These are phyloP conservation scores for Leccinum solheimii DNA, from an alignment of 1,284 basidiomycete species.

Conservation along the genomic window DNA sequence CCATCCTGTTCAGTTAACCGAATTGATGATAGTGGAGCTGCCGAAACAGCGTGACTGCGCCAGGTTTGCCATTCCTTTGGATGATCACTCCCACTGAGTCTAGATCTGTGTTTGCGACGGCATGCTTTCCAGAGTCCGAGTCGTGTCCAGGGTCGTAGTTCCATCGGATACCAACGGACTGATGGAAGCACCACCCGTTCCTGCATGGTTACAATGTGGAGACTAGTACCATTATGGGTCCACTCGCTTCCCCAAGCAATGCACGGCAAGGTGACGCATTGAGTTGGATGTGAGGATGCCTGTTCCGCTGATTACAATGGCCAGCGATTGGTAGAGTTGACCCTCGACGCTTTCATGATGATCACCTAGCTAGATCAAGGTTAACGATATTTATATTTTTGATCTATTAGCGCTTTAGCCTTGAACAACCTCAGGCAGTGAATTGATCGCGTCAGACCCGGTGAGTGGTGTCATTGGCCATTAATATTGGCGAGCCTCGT, in stretches of 20 bases:
- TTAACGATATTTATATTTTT: neutral
- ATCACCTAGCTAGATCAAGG: neutral
- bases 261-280: neutral
- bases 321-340: neutral
- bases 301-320: neutral
- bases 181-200: neutral
- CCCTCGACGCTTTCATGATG: neutral
- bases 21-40: neutral
- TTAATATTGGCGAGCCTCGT: neutral
- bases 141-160: neutral
- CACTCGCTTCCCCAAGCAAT: neutral
- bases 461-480: neutral
- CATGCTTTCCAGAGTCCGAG: neutral
- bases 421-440: neutral
- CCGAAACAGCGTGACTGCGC: neutral
- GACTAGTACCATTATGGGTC: neutral
- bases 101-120: neutral
- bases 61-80: neutral
- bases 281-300: neutral
- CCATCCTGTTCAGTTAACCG: neutral
- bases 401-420: neutral
- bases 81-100: neutral
- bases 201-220: neutral
- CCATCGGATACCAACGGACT: neutral
- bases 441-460: neutral